Base-by-base conservation (phyloP, 192 early-diverging fungal species). In the Umbelopsis sp. region DNA sequence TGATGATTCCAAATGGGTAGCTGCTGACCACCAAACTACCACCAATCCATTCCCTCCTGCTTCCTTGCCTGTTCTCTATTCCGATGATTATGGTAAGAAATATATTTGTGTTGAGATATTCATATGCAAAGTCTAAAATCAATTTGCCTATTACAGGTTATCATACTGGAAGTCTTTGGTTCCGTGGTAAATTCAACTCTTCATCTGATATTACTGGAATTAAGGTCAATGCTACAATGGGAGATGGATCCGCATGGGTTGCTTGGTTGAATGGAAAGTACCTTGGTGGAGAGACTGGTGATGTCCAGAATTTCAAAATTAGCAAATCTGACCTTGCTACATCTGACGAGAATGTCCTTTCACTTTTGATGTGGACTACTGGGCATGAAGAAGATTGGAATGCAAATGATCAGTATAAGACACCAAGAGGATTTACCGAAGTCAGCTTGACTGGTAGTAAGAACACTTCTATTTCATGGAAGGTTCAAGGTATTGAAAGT, bases 111-210 rank as follows among this genome's bases (percentile, higher is more conserved):
- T 10, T 2, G 44, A 14, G 31, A 4, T 47, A 44, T 22, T 22
- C 1, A 41, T 41, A 11, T 0, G 12, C 38, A 41, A 41, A 11
- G 38, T 41, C 38, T 41, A 41, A 41, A 11, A 6, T 41, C 8
- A 11, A 45, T 32, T 2, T 67, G 4, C 1, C 16, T 45, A 0
- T 20, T 26, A 10, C 32, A 67, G 69, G 69, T 22, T 70, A 70
- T 51, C 69, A 70, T 17, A n/a, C 34, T 34, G 69, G 69, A 4
- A 70, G 69, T 51, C 44, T 70, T 22, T 70, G 69, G 69, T 70
- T 50, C 34, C 45, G 69, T 38, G 69, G 69, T 21, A 32, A 50
- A 52, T 70, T 70, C 49, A 70, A 17, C 14, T 49, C 12, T 12
- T 20, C 45, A 3, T 45, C 69, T 17, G 44, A 41, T 21, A 70